phyloP scores from a whole-genome alignment of 345 rosid genomes.

The thale cress (Arabidopsis thaliana) region DNA sequence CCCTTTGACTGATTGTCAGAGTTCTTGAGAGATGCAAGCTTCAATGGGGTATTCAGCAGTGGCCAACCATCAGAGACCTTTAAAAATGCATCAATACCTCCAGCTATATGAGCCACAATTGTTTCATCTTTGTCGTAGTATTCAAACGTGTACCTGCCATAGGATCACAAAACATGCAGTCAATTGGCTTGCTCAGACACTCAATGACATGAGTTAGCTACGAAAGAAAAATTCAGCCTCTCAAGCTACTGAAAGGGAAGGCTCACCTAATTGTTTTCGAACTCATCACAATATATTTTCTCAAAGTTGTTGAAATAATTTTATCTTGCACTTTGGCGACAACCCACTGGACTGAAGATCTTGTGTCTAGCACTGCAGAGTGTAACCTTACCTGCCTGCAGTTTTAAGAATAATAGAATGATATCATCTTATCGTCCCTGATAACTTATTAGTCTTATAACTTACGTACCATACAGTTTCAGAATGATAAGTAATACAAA shows the following conservation, averaged over 20 bases:
- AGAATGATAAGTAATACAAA: conserved; percentile 1
- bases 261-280: conserved; percentile 67
- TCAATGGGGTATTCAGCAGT: conserved; percentile 36
- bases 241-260: conserved; percentile 25
- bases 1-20: conserved; percentile 53
- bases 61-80: conserved; percentile 83
- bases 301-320: conserved; percentile 65
- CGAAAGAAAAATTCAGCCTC: conserved; percentile 6
- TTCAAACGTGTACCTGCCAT: conserved; percentile 67
- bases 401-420: conserved; percentile 3
- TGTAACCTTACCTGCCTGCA: conserved; percentile 61
- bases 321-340: conserved; percentile 71
- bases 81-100: conserved; percentile 66
- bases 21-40: conserved; percentile 51
- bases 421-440: not conserved
- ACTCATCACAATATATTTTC: conserved; percentile 56
- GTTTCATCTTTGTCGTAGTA: conserved; percentile 72
- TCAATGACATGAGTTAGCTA: conserved; percentile 12
- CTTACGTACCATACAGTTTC: conserved; percentile 11
- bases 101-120: conserved; percentile 62
- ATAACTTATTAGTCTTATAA: conserved; percentile 17
- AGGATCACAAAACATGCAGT: conserved; percentile 29
- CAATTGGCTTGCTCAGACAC: conserved; percentile 14
- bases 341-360: conserved; percentile 71
- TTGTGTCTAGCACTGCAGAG: conserved; percentile 49